phyloP scores from a whole-genome alignment of 2,329 filamentous ascomycete genomes.

The Penicillium decumbens region DNA sequence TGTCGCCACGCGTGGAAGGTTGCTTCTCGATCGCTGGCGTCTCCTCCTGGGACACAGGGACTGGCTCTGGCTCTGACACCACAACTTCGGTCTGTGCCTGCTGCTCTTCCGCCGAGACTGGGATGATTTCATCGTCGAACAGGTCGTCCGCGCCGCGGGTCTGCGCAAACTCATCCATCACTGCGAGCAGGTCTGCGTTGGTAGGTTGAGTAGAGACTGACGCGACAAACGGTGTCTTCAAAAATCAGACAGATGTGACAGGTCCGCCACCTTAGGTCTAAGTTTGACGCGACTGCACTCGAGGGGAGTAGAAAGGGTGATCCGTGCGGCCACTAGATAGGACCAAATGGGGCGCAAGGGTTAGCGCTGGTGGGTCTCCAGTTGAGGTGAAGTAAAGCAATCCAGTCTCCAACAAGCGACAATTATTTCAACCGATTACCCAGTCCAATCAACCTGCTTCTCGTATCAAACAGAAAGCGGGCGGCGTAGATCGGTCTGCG shows the following conservation, averaged over 20 bases:
- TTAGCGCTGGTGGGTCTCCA: neutral
- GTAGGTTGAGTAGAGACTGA: neutral
- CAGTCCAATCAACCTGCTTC: neutral
- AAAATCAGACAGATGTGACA: neutral
- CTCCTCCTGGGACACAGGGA: slow-evolving; percentile 12
- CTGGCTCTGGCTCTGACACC: slow-evolving; percentile 13
- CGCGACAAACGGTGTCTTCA: neutral
- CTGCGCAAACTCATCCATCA: slow-evolving; percentile 48
- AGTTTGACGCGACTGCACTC: slow-evolving; percentile 11
- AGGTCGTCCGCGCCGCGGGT: slow-evolving; percentile 49
- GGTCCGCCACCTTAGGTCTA: neutral
- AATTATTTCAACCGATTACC: neutral
- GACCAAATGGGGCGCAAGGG: neutral
- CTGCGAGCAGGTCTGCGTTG: slow-evolving; percentile 1
- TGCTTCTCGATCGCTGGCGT: slow-evolving; percentile 15
- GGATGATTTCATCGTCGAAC: slow-evolving; percentile 50
- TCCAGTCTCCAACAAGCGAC: neutral
- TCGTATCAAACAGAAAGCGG: neutral
- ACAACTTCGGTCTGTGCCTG: slow-evolving; percentile 22
- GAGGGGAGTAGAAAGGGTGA: slow-evolving; percentile 23
- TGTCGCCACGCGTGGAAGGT: slow-evolving; percentile 21
- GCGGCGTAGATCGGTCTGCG: neutral
- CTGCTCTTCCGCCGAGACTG: slow-evolving; percentile 36
- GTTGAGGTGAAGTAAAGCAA: neutral
- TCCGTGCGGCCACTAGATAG: slow-evolving; percentile 17